Evolutionary conservation across 2,329 filamentous ascomycete species (phyloP).

Genomic region (Colletotrichum eleusines): DNA sequence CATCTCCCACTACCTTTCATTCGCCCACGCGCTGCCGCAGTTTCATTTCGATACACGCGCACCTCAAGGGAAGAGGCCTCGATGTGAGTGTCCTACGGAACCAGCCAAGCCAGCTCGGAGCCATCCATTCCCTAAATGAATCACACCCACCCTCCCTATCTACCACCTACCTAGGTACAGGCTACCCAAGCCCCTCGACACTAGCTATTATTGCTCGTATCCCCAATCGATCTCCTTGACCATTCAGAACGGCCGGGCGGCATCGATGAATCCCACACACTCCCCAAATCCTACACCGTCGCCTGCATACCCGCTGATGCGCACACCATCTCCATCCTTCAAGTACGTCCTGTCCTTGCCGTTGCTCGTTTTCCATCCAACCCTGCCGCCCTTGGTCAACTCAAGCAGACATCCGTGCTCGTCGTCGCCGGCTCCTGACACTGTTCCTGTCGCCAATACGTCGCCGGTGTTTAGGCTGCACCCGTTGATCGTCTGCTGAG

Average conservation of each 20-base stretch:
- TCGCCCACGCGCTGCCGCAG: background rate
- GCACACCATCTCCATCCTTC: constrained; percentile 55
- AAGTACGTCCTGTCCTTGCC: constrained; percentile 52
- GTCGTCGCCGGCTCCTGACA: constrained; percentile 51
- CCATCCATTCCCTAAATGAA: background rate
- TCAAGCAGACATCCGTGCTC: constrained; percentile 57
- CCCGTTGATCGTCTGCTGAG: constrained; percentile 53
- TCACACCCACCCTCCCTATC: background rate
- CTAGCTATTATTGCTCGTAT: background rate
- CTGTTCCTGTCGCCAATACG: constrained; percentile 57
- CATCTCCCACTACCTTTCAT: background rate
- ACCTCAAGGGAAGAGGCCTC: constrained; percentile 18
- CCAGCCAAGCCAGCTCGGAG: constrained; percentile 1
- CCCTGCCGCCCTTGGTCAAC: constrained; percentile 52
- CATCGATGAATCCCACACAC: constrained; percentile 47
- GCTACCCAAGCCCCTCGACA: background rate
- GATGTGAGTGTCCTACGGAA: constrained; percentile 15
- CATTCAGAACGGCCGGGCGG: constrained; percentile 29
- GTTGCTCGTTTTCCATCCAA: constrained; percentile 46
- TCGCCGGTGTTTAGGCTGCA: constrained; percentile 55
- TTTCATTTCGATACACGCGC: constrained; percentile 30
- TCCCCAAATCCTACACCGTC: constrained; percentile 57
- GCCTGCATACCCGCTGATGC: constrained; percentile 54
- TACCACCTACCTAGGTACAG: background rate
- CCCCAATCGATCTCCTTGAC: constrained; percentile 12